These are phyloP conservation scores for Gossypium lobatum DNA, from an alignment of 441 rosid genomes.

Conservation along the genomic window DNA sequence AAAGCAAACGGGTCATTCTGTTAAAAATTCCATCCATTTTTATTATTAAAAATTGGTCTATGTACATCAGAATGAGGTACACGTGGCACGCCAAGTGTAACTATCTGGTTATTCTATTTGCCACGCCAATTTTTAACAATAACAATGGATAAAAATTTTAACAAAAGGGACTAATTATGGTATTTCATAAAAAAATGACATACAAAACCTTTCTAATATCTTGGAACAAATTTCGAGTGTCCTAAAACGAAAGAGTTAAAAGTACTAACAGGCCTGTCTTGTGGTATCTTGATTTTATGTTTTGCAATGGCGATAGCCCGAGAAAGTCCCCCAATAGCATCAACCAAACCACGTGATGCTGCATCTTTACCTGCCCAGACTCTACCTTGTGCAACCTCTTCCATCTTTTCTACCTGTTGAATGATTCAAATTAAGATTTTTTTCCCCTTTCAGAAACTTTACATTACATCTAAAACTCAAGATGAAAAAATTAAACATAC, in stretches of 20 bases:
- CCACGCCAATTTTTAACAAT: no score
- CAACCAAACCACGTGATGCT: slow-evolving; percentile 73
- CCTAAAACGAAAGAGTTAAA: neutral
- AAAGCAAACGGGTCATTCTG: no score
- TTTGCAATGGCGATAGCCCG: slow-evolving; percentile 87
- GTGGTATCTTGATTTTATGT: slow-evolving; percentile 76
- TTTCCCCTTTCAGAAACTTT: neutral
- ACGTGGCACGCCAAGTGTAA: no score
- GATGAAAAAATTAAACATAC: slow-evolving; percentile 33
- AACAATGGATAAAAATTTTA: no score
- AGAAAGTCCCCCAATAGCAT: slow-evolving; percentile 85
- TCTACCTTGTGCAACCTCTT: slow-evolving; percentile 96
- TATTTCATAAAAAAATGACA: no score
- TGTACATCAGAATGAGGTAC: no score
- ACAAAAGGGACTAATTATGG: no score
- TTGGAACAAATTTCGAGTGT: no score
- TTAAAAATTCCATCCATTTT: no score
- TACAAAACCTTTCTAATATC: no score
- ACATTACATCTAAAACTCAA: neutral
- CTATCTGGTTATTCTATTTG: no score
- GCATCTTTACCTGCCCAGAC: slow-evolving; percentile 98
- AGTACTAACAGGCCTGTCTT: slow-evolving; percentile 47
- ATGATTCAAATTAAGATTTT: neutral
- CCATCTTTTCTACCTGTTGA: slow-evolving; percentile 82
- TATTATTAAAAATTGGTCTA: no score